phyloP scores from a whole-genome alignment of 306 rosid genomes.

The Carpinus viminea region DNA sequence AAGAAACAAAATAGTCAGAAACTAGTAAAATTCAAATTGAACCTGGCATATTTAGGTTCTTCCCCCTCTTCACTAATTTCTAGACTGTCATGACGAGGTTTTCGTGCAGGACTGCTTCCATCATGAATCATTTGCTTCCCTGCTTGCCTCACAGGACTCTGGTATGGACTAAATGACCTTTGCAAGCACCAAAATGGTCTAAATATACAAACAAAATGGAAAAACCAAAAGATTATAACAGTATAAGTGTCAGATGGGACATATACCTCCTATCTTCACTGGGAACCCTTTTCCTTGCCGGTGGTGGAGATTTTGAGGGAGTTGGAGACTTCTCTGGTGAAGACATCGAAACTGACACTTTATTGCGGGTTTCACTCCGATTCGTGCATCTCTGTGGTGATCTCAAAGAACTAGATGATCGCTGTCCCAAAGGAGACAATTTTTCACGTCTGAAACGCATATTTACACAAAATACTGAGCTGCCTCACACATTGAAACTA shows the following conservation, averaged over 20 bases:
- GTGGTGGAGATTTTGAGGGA: slow-evolving; percentile 47
- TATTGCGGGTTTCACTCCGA: slow-evolving; percentile 31
- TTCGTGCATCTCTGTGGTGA: slow-evolving; percentile 38
- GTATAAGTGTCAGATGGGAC: slow-evolving; percentile 11
- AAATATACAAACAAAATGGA: slow-evolving; percentile 13
- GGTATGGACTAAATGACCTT: slow-evolving; percentile 42
- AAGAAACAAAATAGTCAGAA: slow-evolving; percentile 11
- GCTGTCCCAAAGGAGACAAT: slow-evolving; percentile 31
- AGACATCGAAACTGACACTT: slow-evolving; percentile 39
- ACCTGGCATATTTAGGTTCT: slow-evolving; percentile 47
- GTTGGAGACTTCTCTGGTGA: slow-evolving; percentile 45
- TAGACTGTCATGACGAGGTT: slow-evolving; percentile 43
- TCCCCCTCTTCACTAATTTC: slow-evolving; percentile 52
- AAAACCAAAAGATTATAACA: slow-evolving; percentile 11
- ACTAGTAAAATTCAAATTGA: slow-evolving; percentile 15
- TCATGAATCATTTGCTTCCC: slow-evolving; percentile 42
- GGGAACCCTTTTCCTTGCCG: slow-evolving; percentile 37
- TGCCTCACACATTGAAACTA: background rate
- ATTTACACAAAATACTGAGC: slow-evolving; percentile 18
- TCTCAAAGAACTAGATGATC: slow-evolving; percentile 43
- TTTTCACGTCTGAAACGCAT: slow-evolving; percentile 45
- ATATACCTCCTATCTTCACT: slow-evolving; percentile 60
- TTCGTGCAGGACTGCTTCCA: slow-evolving; percentile 58
- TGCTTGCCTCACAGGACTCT: slow-evolving; percentile 44
- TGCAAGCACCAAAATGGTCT: slow-evolving; percentile 21